Percentiles rank a stretch among this genome's conserved stretches.
These are phyloP conservation scores for Annulohypoxylon nitens DNA, from an alignment of 495 filamentous ascomycete species.

Conservation along the genomic window DNA sequence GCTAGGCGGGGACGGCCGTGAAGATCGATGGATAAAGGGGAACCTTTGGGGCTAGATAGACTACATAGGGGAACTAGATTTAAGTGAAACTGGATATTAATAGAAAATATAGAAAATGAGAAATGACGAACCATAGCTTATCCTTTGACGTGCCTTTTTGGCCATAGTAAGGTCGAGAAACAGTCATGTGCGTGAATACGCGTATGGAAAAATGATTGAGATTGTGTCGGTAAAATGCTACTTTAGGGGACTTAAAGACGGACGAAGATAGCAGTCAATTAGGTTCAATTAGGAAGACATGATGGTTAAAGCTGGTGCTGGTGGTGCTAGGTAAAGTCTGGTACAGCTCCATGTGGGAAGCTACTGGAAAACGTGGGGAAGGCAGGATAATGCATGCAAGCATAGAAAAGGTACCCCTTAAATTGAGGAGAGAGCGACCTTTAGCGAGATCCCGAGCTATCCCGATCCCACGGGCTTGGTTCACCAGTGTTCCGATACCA, in stretches of 20 bases:
- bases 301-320: not conserved
- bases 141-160: conserved; percentile 73
- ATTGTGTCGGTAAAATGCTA: conserved; percentile 33
- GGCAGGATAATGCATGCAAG: conserved; percentile 4
- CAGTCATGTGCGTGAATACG: conserved; percentile 49
- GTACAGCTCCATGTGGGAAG: conserved; percentile 15
- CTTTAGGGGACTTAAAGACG: not conserved
- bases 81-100: conserved; percentile 24
- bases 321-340: not conserved
- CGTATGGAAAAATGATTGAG: conserved; percentile 37
- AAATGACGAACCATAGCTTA: conserved; percentile 72
- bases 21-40: conserved; percentile 34
- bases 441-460: conserved; percentile 13
- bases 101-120: conserved; percentile 12
- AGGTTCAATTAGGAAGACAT: not conserved
- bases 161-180: conserved; percentile 60
- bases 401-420: not conserved
- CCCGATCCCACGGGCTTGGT: conserved; percentile 13
- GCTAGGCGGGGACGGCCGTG: conserved; percentile 38
- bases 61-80: conserved; percentile 3
- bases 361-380: conserved; percentile 13
- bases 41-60: conserved; percentile 1
- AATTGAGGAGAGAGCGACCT: not conserved
- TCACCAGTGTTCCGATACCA: not conserved
- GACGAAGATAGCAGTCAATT: conserved; percentile 2